These are phyloP conservation scores for Dendrobium huoshanense DNA, from an alignment of 106 monocot species.

Conservation along the genomic window DNA sequence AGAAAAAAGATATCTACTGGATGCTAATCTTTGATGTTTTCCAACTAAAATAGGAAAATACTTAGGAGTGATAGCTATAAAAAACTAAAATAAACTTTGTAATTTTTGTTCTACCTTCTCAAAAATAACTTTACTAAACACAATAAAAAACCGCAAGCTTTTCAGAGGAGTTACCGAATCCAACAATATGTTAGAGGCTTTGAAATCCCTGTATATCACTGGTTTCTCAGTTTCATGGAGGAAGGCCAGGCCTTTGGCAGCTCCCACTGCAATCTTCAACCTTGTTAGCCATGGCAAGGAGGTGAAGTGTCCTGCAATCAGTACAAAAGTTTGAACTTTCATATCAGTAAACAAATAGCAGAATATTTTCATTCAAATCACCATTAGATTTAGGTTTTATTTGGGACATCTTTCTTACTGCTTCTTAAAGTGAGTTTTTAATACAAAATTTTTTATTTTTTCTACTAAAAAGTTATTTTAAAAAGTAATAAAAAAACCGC, in stretches of 20 bases:
- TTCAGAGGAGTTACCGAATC: constrained; percentile 40
- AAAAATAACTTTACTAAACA: too few relatives aligned
- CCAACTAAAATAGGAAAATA: too few relatives aligned
- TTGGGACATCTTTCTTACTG: too few relatives aligned
- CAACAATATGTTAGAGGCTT: constrained; percentile 74
- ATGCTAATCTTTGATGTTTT: too few relatives aligned
- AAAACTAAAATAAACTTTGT: too few relatives aligned
- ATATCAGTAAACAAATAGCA: background rate
- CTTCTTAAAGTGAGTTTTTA: too few relatives aligned
- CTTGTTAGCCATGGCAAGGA: constrained; percentile 63
- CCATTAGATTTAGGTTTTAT: background rate
- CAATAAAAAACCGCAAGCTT: background rate
- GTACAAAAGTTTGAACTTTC: background rate
- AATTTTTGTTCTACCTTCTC: too few relatives aligned
- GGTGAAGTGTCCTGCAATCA: constrained; percentile 8
- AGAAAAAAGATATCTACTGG: too few relatives aligned
- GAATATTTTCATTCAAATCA: background rate
- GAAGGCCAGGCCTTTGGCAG: constrained; percentile 70
- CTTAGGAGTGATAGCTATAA: too few relatives aligned
- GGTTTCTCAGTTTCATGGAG: constrained; percentile 73
- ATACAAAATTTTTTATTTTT: too few relatives aligned
- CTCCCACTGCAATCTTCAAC: constrained; percentile 65
- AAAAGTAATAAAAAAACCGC: too few relatives aligned
- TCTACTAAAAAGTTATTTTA: too few relatives aligned
- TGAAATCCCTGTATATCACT: constrained; percentile 79